Base-by-base conservation (phyloP, 1,139 yeast species). In the Ogataea hybrid region DNA sequence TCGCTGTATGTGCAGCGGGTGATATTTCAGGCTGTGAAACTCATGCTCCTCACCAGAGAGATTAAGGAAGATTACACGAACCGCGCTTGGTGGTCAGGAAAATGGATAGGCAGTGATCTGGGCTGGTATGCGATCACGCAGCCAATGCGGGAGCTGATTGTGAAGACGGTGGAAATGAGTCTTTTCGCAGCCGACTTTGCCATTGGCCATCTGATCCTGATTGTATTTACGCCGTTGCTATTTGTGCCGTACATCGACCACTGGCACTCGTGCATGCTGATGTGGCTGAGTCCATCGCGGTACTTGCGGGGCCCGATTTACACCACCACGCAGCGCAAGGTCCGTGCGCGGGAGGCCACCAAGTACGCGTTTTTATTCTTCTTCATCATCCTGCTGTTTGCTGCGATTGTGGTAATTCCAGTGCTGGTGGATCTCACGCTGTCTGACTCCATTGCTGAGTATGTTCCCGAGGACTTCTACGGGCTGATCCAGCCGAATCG, bases 21-120 rank as follows among this genome's bases (percentile, higher is more conserved):
- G 6, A n/a, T 83, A 1, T 71, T 77, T 44, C 73, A 78, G 33
- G 49, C 72, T 1, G 49, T 75, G 1, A 67, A 76, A 3, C 62
- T 77, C 2, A 37, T 77, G 4, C 52, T 76, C 5, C 58, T 85
- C 12, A 71, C 90, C 0, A 68, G 83, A 44, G 95, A 87, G 55
- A 65, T 76, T 47, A 71, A 69, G 32, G 76, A 72, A 46, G 81
- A 77, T 46, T 64, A 65, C 28, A 60, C 84, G 2, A 84, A 84
- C 54, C 58, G 72, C 21, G 81, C 90, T 0, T 88, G 96, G 95
- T 88, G 96, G 96, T 76, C 87, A 0, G 96, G 95, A 0, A 72
- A 70, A 38, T 87, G 96, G 96, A 58, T 72, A 31, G 66, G 64
- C 10, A 71, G 76, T n/a, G 78, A 76, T 1, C 63, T 81, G 29